Percentiles rank a stretch among this genome's conserved stretches.
Evolutionary conservation across 441 rosid species (phyloP).

Genomic region (Biscutella laevigata): DNA sequence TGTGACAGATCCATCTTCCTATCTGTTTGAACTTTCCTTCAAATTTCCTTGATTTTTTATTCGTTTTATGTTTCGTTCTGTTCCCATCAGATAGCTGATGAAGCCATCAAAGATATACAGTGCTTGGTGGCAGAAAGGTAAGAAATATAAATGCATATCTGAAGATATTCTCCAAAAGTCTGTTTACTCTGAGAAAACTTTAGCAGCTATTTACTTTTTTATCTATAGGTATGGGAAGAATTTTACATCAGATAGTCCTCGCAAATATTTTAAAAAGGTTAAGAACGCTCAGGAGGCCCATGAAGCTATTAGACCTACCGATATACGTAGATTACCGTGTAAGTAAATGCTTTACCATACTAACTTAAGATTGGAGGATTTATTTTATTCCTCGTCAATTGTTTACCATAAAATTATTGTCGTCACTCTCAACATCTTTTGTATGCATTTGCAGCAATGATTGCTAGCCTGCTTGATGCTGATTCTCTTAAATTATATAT

Average conservation of each 20-base stretch:
- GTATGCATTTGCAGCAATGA: conserved; percentile 44
- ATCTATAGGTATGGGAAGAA: conserved; percentile 62
- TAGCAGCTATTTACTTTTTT: conserved; percentile 6
- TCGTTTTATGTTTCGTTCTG: conserved; percentile 18
- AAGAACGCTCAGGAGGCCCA: conserved; percentile 99
- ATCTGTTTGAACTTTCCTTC: neutral
- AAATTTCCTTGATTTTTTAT: neutral
- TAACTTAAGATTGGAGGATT: conserved; percentile 3
- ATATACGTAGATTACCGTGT: conserved; percentile 76
- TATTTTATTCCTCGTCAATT: neutral
- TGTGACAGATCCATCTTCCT: conserved; percentile 6
- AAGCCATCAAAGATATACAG: conserved; percentile 69
- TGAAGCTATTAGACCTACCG: conserved; percentile 97
- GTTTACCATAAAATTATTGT: neutral
- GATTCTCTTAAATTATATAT: conserved; percentile 84
- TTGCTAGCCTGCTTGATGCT: conserved; percentile 67
- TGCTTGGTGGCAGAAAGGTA: conserved; percentile 72
- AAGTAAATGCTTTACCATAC: conserved; percentile 22
- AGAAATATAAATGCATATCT: conserved; percentile 17
- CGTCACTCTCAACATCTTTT: conserved; percentile 19
- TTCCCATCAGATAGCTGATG: conserved; percentile 65
- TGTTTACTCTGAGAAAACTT: conserved; percentile 4
- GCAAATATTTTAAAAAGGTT: conserved; percentile 84
- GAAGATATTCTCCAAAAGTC: conserved; percentile 8
- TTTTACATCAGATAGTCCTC: conserved; percentile 49